Evolutionary conservation across 1,139 yeast genomes (phyloP), one percentile per base, ranked within the genome.

Genomic region (Taphrina communis): DNA sequence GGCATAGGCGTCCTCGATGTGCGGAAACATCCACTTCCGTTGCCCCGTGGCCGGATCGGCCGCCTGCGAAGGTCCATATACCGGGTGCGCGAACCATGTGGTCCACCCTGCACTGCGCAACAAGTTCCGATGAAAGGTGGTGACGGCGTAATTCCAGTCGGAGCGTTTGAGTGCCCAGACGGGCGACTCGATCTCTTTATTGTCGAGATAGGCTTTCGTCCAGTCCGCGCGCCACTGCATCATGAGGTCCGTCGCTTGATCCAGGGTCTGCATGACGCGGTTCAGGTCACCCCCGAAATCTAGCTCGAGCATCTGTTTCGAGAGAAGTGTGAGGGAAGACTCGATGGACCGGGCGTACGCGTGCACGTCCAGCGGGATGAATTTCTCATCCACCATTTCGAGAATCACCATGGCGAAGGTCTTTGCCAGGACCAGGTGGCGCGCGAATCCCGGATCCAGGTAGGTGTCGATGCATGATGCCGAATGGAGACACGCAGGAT

Each of bases 131-230:
- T 87, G 89, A 69, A 90, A 82, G 19, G 80, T 78, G 19, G 85
- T 78, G 75, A 91, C 78, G 71, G 86, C 85, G 41, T 86, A 83
- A 78, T 93, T 93, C 91, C 96, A 89, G 71, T 85, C 85, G 88
- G 91, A 85, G 74, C 98, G 82, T 73, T 85, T 86, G 71, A 87
- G 83, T 0, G 93, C 84, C 69, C 89, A 80, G 60, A 88, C 77
- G 2, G 91, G 85, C 0, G 96, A 67, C 41, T 73, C 75, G 7
- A 84, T 75, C 0, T 84, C 86, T 0, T 81, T 80, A 39, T 71
- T 70, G 53, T 78, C 80, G 36, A 78, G 74, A 17, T 82, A 79
- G 12, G 80, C 76, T 17, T 82, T 81, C 31, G 76, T 76, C 94
- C 96, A 89, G 1, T 85, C 84, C 14, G 77, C 75, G 21, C 77